Conservation (phyloP, 768 basidiomycete genomes). For the Suillus plorans region DNA sequence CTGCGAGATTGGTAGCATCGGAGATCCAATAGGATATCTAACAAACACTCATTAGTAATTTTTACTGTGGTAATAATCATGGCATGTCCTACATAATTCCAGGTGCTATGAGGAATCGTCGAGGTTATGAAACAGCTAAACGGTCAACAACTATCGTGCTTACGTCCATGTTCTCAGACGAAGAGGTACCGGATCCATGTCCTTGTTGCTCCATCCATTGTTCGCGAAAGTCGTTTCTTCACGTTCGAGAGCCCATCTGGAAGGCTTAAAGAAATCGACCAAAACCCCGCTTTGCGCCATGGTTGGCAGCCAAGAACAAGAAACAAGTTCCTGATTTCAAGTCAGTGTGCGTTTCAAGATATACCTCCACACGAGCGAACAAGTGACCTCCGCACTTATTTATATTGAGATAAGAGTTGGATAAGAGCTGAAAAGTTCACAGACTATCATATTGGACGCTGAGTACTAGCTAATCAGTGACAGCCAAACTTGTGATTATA, state of each 20-base stretch:
- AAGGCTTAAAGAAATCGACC: slow-evolving; percentile 31
- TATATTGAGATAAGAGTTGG: slow-evolving; percentile 5
- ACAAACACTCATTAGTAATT: background rate
- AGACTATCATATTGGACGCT: background rate
- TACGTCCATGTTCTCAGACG: slow-evolving; percentile 62
- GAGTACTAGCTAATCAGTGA: too few relatives aligned
- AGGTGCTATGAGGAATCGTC: slow-evolving; percentile 33
- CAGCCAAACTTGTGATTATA: too few relatives aligned
- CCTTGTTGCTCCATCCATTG: slow-evolving; percentile 66
- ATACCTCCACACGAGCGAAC: background rate
- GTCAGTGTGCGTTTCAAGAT: background rate
- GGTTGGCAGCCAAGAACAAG: background rate
- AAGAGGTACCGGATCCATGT: slow-evolving; percentile 74
- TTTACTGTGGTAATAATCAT: slow-evolving; percentile 34
- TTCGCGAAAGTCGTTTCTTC: slow-evolving; percentile 51
- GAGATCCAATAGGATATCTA: slow-evolving; percentile 29
- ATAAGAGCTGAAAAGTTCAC: background rate
- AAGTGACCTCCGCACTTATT: slow-evolving; percentile 2
- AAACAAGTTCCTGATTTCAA: background rate
- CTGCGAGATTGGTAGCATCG: slow-evolving; percentile 22
- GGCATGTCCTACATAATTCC: slow-evolving; percentile 65
- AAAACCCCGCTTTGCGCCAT: background rate
- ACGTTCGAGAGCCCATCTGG: slow-evolving; percentile 51
- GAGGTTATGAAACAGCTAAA: background rate
- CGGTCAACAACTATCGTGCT: slow-evolving; percentile 4